A percentile compares a stretch with the other conserved stretches of the same genome.
phyloP scores from a whole-genome alignment of 805 yeast genomes.

The Metschnikowia hibisci region DNA sequence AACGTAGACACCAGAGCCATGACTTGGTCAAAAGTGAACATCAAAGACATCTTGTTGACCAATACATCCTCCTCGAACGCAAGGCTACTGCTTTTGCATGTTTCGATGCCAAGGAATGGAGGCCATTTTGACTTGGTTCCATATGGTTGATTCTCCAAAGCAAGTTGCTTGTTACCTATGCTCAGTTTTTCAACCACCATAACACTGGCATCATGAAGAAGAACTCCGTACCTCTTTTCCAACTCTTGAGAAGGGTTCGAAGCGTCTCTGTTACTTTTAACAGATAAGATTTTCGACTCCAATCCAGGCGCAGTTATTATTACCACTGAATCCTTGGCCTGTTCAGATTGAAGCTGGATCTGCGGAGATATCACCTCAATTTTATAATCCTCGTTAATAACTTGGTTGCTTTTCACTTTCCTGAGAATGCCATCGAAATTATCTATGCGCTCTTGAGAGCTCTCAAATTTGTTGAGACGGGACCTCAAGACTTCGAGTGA shows the following conservation, averaged over 20 bases:
- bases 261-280: conserved; percentile 42
- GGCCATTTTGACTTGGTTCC: conserved; percentile 76
- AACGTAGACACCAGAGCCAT: conserved; percentile 25
- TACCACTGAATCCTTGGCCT: conserved; percentile 50
- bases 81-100: conserved; percentile 50
- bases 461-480: conserved; percentile 6
- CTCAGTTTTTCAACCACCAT: conserved; percentile 60
- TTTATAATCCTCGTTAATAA: conserved; percentile 36
- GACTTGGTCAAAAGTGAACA: conserved; percentile 51
- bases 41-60: conserved; percentile 60
- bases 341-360: conserved; percentile 40
- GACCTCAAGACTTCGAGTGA: neutral
- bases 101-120: conserved; percentile 79
- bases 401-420: conserved; percentile 20
- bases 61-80: conserved; percentile 47
- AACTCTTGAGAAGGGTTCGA: conserved; percentile 29
- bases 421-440: conserved; percentile 33
- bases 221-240: conserved; percentile 66
- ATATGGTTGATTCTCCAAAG: conserved; percentile 49
- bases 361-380: conserved; percentile 42
- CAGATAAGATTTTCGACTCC: conserved; percentile 63
- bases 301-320: conserved; percentile 72
- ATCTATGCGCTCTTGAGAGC: conserved; percentile 22
- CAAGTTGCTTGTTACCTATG: conserved; percentile 27
- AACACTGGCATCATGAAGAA: conserved; percentile 67